These are phyloP conservation scores for Quercus dentata DNA, from an alignment of 306 rosid species.

Conservation along the genomic window DNA sequence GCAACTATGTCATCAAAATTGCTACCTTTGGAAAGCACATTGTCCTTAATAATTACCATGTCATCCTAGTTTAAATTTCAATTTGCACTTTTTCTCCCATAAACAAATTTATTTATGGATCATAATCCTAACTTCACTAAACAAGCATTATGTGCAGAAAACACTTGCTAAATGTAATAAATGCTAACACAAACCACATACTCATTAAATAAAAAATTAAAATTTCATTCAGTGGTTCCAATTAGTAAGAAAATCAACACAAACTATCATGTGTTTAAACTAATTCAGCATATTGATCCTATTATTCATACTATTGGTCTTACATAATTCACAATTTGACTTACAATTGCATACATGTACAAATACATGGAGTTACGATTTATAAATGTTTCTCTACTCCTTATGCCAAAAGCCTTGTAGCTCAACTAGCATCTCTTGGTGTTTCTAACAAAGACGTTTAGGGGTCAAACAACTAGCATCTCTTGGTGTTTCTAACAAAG, in stretches of 20 bases:
- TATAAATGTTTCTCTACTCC: not conserved
- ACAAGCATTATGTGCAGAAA: no score
- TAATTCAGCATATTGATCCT: not conserved
- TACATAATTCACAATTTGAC: not conserved
- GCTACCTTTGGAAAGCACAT: not conserved
- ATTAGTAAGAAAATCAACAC: not conserved
- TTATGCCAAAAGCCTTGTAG: no score
- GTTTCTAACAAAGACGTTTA: no score
- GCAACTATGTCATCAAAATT: not conserved
- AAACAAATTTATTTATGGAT: not conserved
- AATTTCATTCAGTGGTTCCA: not conserved
- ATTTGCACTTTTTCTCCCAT: not conserved
- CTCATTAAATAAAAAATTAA: not conserved
- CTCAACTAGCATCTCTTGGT: no score
- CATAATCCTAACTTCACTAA: no score
- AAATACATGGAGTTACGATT: not conserved
- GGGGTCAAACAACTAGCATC: no score
- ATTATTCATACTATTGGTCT: not conserved
- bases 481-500: no score
- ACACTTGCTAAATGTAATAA: not conserved
- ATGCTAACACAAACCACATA: not conserved
- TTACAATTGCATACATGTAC: not conserved
- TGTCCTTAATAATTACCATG: not conserved
- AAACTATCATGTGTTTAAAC: not conserved
- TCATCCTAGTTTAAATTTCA: not conserved